Evolutionary conservation across 2,329 filamentous ascomycete genomes (phyloP), one percentile per base, ranked within the genome.

Genomic region (Claviceps humidiphila): DNA sequence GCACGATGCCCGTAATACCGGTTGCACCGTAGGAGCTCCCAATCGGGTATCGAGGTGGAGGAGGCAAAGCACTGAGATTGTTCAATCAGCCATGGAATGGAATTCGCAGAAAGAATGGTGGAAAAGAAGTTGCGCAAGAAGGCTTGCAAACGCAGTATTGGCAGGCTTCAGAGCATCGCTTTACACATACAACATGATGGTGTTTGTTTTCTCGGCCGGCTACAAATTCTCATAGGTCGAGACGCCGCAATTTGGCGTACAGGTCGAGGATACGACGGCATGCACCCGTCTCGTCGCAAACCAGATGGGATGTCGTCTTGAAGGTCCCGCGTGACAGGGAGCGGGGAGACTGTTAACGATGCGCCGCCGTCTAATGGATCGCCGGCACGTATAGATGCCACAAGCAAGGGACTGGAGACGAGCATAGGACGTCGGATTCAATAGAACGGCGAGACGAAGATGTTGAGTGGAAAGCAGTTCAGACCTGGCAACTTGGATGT

Each of bases 11-110:
- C 56, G 82, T 82, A 62, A 82, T 78, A 58, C 81, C 81, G 51
- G 84, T 77, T 58, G 80, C 80, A 60, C 84, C 83, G 72, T 87
- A 86, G 58, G 84, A 81, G 62, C 80, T 76, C 63, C 81, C 78
- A 58, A 81, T 80, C 53, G 87, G 85, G 73, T 95, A 96, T 67
- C 89, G 82, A 55, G 87, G 84, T 55, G 87, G 89, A 57, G 89
- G 90, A 55, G 90, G 89, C 61, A 95, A 78, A 60, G 94, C 89
- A 70, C 87, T 89, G 49, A 41, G 47, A 57, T 26, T 24, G 30
- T 24, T n/a, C 16, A 16, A 42, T 50, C 26, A 50, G 42, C 7
- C 41, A 45, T 39, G 41, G 41, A 3, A 30, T n/a, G 24, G 26
- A 24, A 6, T 16, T 39, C n/a, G 30, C 14, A 11, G 17, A 17